Percentiles rank a stretch among this genome's conserved stretches.
These are phyloP conservation scores for Byssochlamys sp. DNA, from an alignment of 2,329 filamentous ascomycete species.

Conservation along the genomic window DNA sequence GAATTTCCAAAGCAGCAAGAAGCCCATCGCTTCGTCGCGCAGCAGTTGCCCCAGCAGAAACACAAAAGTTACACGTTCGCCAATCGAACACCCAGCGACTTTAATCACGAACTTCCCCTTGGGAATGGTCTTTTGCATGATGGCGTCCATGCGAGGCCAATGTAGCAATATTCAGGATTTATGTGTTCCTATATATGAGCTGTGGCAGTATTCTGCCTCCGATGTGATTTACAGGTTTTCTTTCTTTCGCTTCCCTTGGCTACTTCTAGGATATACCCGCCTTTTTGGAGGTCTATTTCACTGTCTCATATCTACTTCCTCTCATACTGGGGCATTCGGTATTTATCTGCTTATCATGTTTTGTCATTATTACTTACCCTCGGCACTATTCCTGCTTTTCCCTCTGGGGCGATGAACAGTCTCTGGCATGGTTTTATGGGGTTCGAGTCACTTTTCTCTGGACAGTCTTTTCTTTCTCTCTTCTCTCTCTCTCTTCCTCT, in stretches of 20 bases:
- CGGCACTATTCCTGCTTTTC: not conserved
- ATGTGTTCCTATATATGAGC: not conserved
- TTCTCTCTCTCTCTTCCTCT: not conserved
- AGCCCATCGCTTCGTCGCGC: conserved; percentile 33
- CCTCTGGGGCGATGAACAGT: not conserved
- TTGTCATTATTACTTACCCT: not conserved
- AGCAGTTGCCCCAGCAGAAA: conserved; percentile 32
- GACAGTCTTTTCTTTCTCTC: not conserved
- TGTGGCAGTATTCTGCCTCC: not conserved
- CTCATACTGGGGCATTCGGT: not conserved
- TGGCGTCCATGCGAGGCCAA: not conserved
- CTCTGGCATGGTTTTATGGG: not conserved
- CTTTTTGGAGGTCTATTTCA: not conserved
- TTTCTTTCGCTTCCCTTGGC: not conserved
- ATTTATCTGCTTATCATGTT: not conserved
- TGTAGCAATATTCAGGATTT: not conserved
- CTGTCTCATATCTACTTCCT: not conserved
- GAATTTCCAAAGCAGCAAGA: conserved; percentile 37
- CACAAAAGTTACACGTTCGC: conserved; percentile 37
- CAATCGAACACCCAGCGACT: conserved; percentile 33
- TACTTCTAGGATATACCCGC: not conserved
- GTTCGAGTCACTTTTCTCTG: not conserved
- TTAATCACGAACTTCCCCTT: conserved; percentile 7
- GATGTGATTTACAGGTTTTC: not conserved
- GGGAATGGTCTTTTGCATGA: not conserved